Conservation (phyloP, 768 basidiomycete genomes). For the Guyanaporus albipodus region DNA sequence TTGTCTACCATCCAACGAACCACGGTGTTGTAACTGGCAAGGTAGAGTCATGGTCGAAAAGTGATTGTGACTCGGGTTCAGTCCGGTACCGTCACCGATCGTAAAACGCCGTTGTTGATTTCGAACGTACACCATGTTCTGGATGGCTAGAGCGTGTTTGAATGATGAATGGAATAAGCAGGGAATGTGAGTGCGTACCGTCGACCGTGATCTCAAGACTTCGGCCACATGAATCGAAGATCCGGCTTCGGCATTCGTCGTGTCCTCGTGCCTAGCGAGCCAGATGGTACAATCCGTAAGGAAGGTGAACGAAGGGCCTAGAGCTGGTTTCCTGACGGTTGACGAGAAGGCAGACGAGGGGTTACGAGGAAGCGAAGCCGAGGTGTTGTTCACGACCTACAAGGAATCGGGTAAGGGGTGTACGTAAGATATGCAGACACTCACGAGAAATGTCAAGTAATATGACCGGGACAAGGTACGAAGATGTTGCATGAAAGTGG, state of each 20-base stretch:
- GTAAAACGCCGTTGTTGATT: slow-evolving; percentile 32
- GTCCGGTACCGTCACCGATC: slow-evolving; percentile 4
- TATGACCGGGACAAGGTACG: slow-evolving; percentile 44
- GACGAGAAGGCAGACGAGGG: slow-evolving; percentile 33
- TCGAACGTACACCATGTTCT: slow-evolving; percentile 39
- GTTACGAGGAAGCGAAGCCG: slow-evolving; percentile 31
- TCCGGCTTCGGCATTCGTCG: slow-evolving; percentile 13
- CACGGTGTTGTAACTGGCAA: too few species aligned
- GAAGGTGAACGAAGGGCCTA: slow-evolving; percentile 73
- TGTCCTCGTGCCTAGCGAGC: slow-evolving; percentile 39
- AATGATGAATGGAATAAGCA: slow-evolving; percentile 1
- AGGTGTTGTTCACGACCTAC: slow-evolving; percentile 63
- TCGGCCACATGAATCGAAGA: slow-evolving; percentile 34
- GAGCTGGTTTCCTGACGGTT: slow-evolving; percentile 56
- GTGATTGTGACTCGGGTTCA: neutral
- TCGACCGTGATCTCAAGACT: slow-evolving; percentile 41
- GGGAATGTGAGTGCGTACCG: slow-evolving; percentile 25
- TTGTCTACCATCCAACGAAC: too few species aligned
- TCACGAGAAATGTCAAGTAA: slow-evolving; percentile 51
- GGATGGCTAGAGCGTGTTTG: slow-evolving; percentile 30
- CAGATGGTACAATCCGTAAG: slow-evolving; percentile 73
- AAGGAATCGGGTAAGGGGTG: neutral
- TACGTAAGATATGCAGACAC: slow-evolving; percentile 19
- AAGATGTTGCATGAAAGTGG: slow-evolving; percentile 63
- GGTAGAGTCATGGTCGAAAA: too few species aligned